These are phyloP conservation scores for Trypanosoma congolense DNA, from an alignment of 208 protist genomes.

Conservation along the genomic window DNA sequence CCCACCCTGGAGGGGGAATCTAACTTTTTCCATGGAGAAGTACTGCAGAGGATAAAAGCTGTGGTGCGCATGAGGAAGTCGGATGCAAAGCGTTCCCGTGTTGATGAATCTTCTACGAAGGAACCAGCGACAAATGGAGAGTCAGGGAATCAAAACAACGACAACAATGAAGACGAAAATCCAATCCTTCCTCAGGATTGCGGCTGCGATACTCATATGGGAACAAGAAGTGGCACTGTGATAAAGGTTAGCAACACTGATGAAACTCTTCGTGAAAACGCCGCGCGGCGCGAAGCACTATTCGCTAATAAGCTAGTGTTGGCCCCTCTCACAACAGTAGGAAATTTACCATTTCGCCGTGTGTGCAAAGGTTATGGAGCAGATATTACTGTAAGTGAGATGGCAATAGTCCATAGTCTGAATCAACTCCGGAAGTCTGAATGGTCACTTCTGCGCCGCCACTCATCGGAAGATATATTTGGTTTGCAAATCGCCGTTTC, in stretches of 20 bases:
- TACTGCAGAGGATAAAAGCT: conserved; percentile 51
- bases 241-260: not conserved
- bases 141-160: not conserved
- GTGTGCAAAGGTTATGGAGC: conserved; percentile 89
- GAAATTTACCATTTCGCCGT: conserved; percentile 96
- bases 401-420: conserved; percentile 90
- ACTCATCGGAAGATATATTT: conserved; percentile 93
- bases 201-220: not conserved
- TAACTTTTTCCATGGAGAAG: conserved; percentile 70
- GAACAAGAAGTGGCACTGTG: conserved; percentile 7
- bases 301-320: conserved; percentile 91
- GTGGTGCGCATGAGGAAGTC: conserved; percentile 34
- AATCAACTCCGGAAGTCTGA: conserved; percentile 83
- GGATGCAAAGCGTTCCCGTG: conserved; percentile 13
- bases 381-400: conserved; percentile 94
- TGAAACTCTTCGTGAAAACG: conserved; percentile 42
- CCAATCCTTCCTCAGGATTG: not conserved
- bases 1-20: conserved; percentile 59
- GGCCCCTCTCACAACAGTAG: conserved; percentile 97
- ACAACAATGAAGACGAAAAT: not conserved
- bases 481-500: conserved; percentile 91
- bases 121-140: not conserved
- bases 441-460: conserved; percentile 92
- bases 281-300: conserved; percentile 40
- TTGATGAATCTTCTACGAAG: conserved; percentile 3